phyloP scores from a whole-genome alignment of 768 basidiomycete genomes.

The Tricholoma furcatifolium region DNA sequence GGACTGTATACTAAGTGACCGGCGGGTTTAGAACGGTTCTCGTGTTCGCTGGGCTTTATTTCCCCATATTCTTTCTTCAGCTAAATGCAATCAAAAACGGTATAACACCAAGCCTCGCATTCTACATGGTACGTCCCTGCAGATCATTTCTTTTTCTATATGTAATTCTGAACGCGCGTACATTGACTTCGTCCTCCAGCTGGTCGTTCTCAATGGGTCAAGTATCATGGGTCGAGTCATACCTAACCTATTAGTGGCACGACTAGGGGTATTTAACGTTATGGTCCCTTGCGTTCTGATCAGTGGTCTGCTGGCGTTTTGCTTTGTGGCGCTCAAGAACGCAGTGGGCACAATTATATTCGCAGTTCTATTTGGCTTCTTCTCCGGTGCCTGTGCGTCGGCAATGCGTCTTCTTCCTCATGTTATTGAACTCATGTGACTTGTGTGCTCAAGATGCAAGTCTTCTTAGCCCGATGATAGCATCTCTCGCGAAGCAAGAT shows the following conservation, averaged over 20 bases:
- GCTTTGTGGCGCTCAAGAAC: constrained; percentile 30
- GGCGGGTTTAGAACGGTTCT: constrained; percentile 27
- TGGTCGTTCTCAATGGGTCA: constrained; percentile 52
- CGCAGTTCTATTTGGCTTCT: constrained; percentile 39
- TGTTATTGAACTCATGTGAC: neutral
- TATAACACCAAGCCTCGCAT: constrained; percentile 45
- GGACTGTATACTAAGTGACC: neutral
- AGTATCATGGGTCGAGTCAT: constrained; percentile 36
- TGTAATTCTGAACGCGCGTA: neutral
- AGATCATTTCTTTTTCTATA: neutral
- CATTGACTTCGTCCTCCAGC: constrained; percentile 28
- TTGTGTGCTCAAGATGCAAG: constrained; percentile 28
- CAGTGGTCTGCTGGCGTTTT: constrained; percentile 32
- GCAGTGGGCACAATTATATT: constrained; percentile 30
- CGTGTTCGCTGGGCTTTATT: constrained; percentile 40
- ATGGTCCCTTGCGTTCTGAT: constrained; percentile 26
- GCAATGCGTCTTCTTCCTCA: neutral
- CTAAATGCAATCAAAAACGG: constrained; percentile 49
- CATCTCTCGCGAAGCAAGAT: constrained; percentile 39
- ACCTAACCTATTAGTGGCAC: constrained; percentile 32
- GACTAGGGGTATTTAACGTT: constrained; percentile 27
- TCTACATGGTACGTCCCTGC: constrained; percentile 45
- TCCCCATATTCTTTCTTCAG: constrained; percentile 58
- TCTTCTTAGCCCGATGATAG: constrained; percentile 44
- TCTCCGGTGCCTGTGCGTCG: constrained; percentile 36